Evolutionary conservation across 345 rosid species (phyloP).

Genomic region (Populus tremula): DNA sequence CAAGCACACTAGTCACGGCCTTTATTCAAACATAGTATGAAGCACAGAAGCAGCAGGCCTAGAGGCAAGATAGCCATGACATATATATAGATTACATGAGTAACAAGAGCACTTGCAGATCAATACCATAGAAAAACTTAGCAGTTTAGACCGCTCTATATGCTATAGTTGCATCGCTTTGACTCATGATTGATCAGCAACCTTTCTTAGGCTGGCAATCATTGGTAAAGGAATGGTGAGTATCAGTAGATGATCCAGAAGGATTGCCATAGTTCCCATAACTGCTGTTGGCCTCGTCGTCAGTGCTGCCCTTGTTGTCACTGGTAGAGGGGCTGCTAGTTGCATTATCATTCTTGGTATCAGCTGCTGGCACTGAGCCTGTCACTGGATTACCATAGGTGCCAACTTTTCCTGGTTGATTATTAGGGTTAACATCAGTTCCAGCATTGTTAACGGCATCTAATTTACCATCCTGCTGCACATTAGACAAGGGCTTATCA

Average conservation of each 20-base stretch:
- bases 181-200: slow-evolving; percentile 7
- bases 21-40: not conserved
- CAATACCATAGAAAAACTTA: not conserved
- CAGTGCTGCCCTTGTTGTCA: not conserved
- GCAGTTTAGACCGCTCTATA: not conserved
- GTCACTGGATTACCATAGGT: not conserved
- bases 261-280: slow-evolving; percentile 22
- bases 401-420: slow-evolving; percentile 3
- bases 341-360: not conserved
- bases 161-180: not conserved
- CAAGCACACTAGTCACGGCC: slow-evolving; percentile 5
- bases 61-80: slow-evolving; percentile 4
- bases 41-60: slow-evolving; percentile 3
- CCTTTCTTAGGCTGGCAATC: slow-evolving; percentile 22
- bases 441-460: too few species aligned
- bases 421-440: not conserved
- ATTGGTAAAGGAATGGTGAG: slow-evolving; percentile 22
- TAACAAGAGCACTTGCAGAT: not conserved
- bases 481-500: too few species aligned
- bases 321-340: not conserved
- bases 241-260: slow-evolving; percentile 28
- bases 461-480: too few species aligned
- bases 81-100: not conserved
- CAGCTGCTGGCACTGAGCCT: not conserved
- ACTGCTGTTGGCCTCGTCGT: slow-evolving; percentile 21